These are phyloP conservation scores for Cyberlindnera galapagoensis DNA, from an alignment of 805 yeast species.

Conservation along the genomic window DNA sequence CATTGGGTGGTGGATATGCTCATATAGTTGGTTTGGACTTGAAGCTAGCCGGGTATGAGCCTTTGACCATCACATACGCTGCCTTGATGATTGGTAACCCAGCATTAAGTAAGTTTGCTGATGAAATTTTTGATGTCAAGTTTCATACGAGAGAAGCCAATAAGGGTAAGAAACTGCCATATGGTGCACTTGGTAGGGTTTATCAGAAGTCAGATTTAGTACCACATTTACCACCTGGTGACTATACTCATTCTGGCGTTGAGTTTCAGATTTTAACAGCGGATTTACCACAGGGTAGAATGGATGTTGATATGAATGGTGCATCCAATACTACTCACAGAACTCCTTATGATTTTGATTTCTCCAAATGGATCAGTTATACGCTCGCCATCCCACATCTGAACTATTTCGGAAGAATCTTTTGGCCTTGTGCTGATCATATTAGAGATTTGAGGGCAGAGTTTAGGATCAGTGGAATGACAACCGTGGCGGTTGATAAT, in stretches of 20 bases:
- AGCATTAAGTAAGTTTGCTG: slow-evolving; percentile 44
- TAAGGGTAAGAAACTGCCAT: slow-evolving; percentile 25
- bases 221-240: slow-evolving; percentile 52
- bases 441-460: too few species aligned
- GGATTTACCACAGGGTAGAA: slow-evolving; percentile 28
- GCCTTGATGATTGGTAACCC: slow-evolving; percentile 60
- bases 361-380: slow-evolving; percentile 8
- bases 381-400: slow-evolving; percentile 16
- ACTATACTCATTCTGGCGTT: slow-evolving; percentile 29
- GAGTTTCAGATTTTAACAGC: slow-evolving; percentile 28
- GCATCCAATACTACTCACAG: slow-evolving; percentile 11
- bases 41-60: slow-evolving; percentile 46
- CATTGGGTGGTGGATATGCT: slow-evolving; percentile 71
- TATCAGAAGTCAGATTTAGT: slow-evolving; percentile 53
- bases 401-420: slow-evolving; percentile 14
- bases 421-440: slow-evolving; percentile 22
- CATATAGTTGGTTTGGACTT: slow-evolving; percentile 57
- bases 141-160: slow-evolving; percentile 23
- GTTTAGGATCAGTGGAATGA: too few species aligned
- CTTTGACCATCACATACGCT: slow-evolving; percentile 54
- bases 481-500: too few species aligned
- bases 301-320: slow-evolving; percentile 14
- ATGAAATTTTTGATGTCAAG: slow-evolving; percentile 38
- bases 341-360: slow-evolving; percentile 5
- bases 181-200: slow-evolving; percentile 40